Base-by-base conservation (phyloP, 441 rosid genomes). In the Biscutella laevigata region DNA sequence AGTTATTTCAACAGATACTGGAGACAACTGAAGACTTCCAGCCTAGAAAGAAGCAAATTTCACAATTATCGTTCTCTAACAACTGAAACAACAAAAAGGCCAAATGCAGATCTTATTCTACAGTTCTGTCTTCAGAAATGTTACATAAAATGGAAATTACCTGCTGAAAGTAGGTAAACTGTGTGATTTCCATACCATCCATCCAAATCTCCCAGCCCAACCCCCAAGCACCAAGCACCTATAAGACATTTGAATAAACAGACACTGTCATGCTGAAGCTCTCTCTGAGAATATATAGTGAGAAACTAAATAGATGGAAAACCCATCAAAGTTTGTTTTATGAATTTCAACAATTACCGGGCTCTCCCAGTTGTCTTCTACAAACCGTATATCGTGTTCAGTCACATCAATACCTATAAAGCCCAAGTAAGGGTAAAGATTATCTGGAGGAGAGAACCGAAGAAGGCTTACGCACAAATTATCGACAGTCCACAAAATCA, bases 221-320 rank as follows among this genome's bases (percentile, higher is more conserved):
- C 14, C 98, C 98, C 96, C 98, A 92, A 30, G 98, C 98, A 70
- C 98, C 98, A 59, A 92, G 94, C 52, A 92, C 98, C 98, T 92
- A 64, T 49, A 58, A 54, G 57, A 25, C 72, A 69, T 65, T 8
- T 14, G 50, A 34, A 57, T 29, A 12, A 37, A 10, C 20, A 58
- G 46, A 11, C 34, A 40, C 37, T 10, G 16, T 8, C 20, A 34
- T 20, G 4, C 17, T 42, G 28, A 21, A 30, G 43, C 20, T 17
- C 20, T 17, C 20, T 17, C 20, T 17, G 20, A 17, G 20, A 17
- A 17, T 17, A 17, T 17, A 58, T n/a, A 43, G 48, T n/a, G 54
- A 34, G 12, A 51, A 17, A 16, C 21, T 4, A 19, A 44, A 17
- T 4, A 40, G 4, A 36, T 17, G 36, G 14, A 19, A 28, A 45